Conservation (phyloP, 2,329 filamentous ascomycete genomes). For the Alternaria incomplexa region DNA sequence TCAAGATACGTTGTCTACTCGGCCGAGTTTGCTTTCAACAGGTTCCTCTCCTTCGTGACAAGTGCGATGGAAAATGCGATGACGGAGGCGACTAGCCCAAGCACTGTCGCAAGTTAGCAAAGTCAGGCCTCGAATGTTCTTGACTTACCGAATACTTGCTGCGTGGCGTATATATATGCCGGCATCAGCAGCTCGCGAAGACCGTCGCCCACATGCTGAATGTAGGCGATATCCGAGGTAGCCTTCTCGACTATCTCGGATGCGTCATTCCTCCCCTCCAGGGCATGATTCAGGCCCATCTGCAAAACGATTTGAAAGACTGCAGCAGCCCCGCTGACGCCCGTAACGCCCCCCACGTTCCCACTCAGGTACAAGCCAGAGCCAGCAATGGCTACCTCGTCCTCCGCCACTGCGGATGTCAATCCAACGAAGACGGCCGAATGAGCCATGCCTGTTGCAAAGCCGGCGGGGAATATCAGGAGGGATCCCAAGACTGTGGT, state of each 20-base stretch:
- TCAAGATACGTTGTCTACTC: not conserved
- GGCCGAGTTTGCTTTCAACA: not conserved
- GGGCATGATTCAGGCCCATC: not conserved
- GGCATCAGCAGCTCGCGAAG: not conserved
- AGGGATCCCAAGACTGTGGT: not conserved
- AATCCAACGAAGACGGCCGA: not conserved
- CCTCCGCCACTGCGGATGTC: not conserved
- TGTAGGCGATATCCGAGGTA: not conserved
- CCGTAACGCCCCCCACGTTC: not conserved
- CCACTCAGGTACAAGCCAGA: not conserved
- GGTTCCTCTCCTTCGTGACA: not conserved
- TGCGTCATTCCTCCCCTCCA: not conserved
- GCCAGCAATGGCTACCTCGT: not conserved
- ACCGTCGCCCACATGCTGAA: not conserved
- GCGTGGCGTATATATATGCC: not conserved
- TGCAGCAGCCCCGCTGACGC: not conserved
- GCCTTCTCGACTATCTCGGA: not conserved
- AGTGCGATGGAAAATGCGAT: conserved; percentile 14
- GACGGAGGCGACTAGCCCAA: conserved; percentile 2
- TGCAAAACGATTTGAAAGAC: not conserved
- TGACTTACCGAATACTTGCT: not conserved
- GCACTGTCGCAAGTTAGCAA: conserved; percentile 9
- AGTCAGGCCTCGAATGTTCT: not conserved
- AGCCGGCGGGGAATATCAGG: not conserved
- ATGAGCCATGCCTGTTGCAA: not conserved